phyloP scores from a whole-genome alignment of 1,139 yeast genomes.

The Suhomyces kunorum region DNA sequence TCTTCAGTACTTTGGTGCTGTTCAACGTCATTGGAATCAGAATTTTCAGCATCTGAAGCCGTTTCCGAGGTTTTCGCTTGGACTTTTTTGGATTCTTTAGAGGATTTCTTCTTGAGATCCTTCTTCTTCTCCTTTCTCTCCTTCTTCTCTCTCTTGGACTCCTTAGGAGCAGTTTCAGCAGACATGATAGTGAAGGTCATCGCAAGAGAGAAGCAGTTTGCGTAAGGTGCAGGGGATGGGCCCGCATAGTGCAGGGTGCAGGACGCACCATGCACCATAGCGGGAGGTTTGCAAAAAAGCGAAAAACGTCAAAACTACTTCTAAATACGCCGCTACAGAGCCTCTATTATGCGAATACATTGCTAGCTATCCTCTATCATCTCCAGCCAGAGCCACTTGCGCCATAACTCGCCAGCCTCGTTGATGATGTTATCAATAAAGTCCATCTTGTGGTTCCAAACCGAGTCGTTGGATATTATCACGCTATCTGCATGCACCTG shows the following conservation, averaged over 20 bases:
- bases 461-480: conserved; percentile 40
- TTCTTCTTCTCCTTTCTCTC: conserved; percentile 27
- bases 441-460: conserved; percentile 40
- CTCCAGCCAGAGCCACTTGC: conserved; percentile 81
- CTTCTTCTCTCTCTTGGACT: conserved; percentile 31
- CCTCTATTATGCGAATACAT: neutral
- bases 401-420: conserved; percentile 88
- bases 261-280: neutral
- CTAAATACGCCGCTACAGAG: neutral
- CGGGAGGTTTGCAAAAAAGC: no score
- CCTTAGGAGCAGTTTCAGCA: conserved; percentile 15
- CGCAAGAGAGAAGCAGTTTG: no score
- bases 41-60: conserved; percentile 21
- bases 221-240: neutral
- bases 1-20: neutral
- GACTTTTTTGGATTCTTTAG: conserved; percentile 14
- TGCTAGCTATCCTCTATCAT: conserved; percentile 49
- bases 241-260: neutral
- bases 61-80: conserved; percentile 15
- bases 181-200: conserved; percentile 9
- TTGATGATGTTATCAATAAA: conserved; percentile 69
- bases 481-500: conserved; percentile 8
- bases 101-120: conserved; percentile 25
- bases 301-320: neutral
- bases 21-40: conserved; percentile 12